These are phyloP conservation scores for Diddensiella caesifluorescens DNA, from an alignment of 805 yeast species.

Conservation along the genomic window DNA sequence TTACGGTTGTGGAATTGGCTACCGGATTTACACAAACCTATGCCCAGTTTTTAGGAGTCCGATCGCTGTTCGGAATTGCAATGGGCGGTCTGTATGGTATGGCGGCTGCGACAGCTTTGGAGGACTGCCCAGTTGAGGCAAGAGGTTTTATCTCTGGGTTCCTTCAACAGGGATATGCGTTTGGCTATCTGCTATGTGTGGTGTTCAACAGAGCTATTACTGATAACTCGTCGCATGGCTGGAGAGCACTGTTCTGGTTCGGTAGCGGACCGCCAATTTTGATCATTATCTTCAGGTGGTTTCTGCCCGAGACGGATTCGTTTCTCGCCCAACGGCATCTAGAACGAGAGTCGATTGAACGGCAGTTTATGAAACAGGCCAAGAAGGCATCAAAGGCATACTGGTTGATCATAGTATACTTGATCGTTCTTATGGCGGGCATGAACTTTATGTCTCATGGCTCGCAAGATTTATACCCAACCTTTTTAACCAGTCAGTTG, in stretches of 20 bases:
- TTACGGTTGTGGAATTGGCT: conserved; percentile 56
- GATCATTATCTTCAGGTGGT: conserved; percentile 52
- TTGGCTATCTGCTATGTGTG: conserved; percentile 62
- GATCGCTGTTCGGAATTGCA: conserved; percentile 62
- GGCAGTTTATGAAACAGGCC: conserved; percentile 29
- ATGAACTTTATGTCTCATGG: conserved; percentile 72
- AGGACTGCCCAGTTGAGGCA: conserved; percentile 55
- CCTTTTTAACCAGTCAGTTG: conserved; percentile 52
- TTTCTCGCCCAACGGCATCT: conserved; percentile 35
- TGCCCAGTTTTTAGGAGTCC: conserved; percentile 51
- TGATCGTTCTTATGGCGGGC: conserved; percentile 59
- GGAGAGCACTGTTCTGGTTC: conserved; percentile 75
- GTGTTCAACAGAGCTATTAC: conserved; percentile 58
- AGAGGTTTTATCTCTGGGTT: conserved; percentile 62
- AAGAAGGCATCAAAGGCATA: conserved; percentile 40
- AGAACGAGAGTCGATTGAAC: conserved; percentile 17
- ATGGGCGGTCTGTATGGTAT: conserved; percentile 72
- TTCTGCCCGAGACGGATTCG: conserved; percentile 56
- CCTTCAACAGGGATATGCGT: conserved; percentile 76
- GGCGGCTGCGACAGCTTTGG: conserved; percentile 61
- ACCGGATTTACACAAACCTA: conserved; percentile 61
- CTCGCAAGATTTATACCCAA: conserved; percentile 68
- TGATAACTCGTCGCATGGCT: conserved; percentile 45
- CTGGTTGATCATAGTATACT: conserved; percentile 57
- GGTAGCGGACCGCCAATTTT: conserved; percentile 61